A percentile compares a stretch with the other conserved stretches of the same genome.
Evolutionary conservation across 768 basidiomycete genomes (phyloP).

Genomic region (Pleurotus sapidus): DNA sequence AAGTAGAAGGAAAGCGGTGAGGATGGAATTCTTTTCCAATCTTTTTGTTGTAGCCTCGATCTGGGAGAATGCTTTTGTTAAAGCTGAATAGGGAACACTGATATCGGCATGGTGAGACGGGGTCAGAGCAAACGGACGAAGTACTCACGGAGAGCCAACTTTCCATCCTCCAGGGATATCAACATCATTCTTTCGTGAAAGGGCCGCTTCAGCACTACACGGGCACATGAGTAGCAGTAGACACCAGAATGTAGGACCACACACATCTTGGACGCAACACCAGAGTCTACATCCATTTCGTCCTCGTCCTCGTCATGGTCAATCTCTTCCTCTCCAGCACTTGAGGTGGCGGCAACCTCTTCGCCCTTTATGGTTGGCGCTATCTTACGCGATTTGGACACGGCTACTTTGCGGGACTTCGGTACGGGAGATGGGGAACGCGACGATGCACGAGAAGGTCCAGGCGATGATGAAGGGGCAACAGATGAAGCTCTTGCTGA

Average conservation of each 20-base stretch:
- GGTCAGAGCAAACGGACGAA: background rate
- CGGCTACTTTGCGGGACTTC: conserved; percentile 17
- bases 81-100: conserved; percentile 92
- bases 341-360: conserved; percentile 13
- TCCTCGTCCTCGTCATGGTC: conserved; percentile 42
- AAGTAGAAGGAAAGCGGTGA: conserved; percentile 86
- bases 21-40: conserved; percentile 83
- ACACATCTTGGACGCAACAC: conserved; percentile 64
- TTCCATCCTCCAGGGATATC: conserved; percentile 84
- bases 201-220: conserved; percentile 63
- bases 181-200: conserved; percentile 62
- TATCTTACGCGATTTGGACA: conserved; percentile 19
- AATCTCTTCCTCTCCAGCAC: conserved; percentile 35
- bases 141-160: conserved; percentile 73
- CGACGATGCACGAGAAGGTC: conserved; percentile 8
- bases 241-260: conserved; percentile 11
- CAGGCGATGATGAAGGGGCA: background rate
- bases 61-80: conserved; percentile 81
- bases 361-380: conserved; percentile 24
- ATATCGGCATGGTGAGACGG: background rate
- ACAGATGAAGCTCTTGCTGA: background rate
- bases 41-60: conserved; percentile 97
- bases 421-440: conserved; percentile 14
- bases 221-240: conserved; percentile 1
- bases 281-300: conserved; percentile 29